Base-by-base conservation (phyloP, 371 early-diverging fungal genomes). In the Mucor indicus region DNA sequence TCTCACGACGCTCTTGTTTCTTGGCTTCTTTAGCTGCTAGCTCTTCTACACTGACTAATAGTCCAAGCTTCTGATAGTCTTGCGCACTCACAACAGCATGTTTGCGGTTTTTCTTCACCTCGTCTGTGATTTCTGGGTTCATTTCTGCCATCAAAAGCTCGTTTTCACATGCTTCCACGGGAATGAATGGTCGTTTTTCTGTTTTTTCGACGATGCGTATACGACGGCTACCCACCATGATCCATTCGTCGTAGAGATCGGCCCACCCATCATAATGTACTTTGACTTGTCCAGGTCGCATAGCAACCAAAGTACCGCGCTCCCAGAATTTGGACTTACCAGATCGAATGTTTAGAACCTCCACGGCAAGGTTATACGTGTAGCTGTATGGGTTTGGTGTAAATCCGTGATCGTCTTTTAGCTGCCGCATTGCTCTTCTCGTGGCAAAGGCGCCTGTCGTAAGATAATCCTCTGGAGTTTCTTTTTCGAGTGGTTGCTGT, bases 201-300 rank as follows among this genome's bases (percentile, higher is more conserved):
- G 30, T 48, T 17, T 25, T 48, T 25, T 39, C 48, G 15, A 44
- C 54, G 13, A 47, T 31, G 9, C 69, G 51, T 11, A 76, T 62
- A 5, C 83, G 64, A n/a, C 72, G 60, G 41, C 84, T 86, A 13
- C 78, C 84, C 2, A 75, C 63, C 29, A 69, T 75, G 15, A 83
- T 55, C 84, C 84, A 84, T 48, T 84, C 84, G 33, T 86, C 86
- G 52, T 72, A 81, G 17, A 60, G 51, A 1, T 65, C 57, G 8
- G 65, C 62, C 83, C 86, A 82, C 2, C 76, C 83, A 43, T 84
- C 80, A 50, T 79, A 84, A 20, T 70, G 79, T 1, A 83, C 67
- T 24, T 57, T 58, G 21, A 84, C 77, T 39, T 71, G 64, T 0
- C 76, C 76, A 6, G 68, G 65, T 16, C 64, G 50, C 62, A 82